Conservation (phyloP, 345 rosid species). For the Euphorbia tirucalli region DNA sequence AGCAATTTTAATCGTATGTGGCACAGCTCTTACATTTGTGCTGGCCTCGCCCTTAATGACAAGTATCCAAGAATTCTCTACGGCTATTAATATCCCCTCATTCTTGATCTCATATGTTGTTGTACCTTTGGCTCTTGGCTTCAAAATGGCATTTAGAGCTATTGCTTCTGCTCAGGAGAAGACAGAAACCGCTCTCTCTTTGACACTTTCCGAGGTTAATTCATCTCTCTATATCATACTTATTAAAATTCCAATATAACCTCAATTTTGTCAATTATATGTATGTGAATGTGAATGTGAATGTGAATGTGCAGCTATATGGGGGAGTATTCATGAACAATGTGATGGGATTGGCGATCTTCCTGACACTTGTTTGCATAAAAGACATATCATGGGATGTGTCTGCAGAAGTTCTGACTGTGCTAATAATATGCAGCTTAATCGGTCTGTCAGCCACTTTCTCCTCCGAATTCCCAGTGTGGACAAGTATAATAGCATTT, state of each 20-base stretch:
- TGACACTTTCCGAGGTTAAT: conserved; percentile 43
- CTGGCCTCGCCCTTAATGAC: conserved; percentile 35
- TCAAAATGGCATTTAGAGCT: conserved; percentile 18
- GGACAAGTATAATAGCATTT: conserved; percentile 36
- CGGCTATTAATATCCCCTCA: conserved; percentile 31
- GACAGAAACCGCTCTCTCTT: conserved; percentile 33
- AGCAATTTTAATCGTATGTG: conserved; percentile 27
- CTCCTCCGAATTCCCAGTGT: conserved; percentile 29
- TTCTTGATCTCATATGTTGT: conserved; percentile 41
- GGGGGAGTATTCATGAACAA: conserved; percentile 49
- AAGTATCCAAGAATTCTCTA: conserved; percentile 27
- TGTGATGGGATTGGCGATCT: conserved; percentile 32
- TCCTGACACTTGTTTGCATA: conserved; percentile 39
- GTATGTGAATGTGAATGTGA: too few species aligned
- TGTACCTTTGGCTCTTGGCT: conserved; percentile 41
- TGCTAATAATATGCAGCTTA: conserved; percentile 37
- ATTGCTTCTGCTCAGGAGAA: conserved; percentile 32
- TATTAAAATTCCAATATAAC: too few species aligned
- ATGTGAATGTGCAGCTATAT: conserved; percentile 38
- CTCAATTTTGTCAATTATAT: too few species aligned
- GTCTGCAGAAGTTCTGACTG: conserved; percentile 38
- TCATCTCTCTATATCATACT: too few species aligned
- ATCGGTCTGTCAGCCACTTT: conserved; percentile 33
- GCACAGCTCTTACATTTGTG: conserved; percentile 30
- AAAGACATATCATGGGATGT: conserved; percentile 37